Conservation (phyloP, 495 filamentous ascomycete genomes). For the Hypomontagnella monticulosa region DNA sequence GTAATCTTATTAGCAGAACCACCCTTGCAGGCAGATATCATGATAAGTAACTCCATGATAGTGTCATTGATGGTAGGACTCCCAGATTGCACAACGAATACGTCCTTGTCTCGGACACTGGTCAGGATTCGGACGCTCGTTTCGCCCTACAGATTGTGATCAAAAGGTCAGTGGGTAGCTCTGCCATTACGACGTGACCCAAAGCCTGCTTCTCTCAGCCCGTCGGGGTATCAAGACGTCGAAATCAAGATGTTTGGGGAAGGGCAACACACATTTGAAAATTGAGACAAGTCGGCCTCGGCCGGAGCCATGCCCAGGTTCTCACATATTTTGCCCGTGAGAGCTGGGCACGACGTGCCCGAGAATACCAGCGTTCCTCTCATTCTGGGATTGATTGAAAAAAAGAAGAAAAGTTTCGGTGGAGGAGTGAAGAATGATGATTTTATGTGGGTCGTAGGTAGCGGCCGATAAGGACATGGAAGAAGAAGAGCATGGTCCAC, state of each 20-base stretch:
- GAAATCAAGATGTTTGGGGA: constrained; percentile 19
- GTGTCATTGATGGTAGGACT: constrained; percentile 97
- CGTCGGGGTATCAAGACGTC: constrained; percentile 13
- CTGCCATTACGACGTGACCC: constrained; percentile 76
- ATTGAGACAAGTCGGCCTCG: constrained; percentile 67
- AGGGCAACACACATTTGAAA: constrained; percentile 62
- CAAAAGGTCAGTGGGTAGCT: constrained; percentile 81
- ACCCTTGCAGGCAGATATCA: constrained; percentile 98
- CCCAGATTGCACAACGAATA: constrained; percentile 98
- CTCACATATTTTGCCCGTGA: constrained; percentile 67
- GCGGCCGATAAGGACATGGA: constrained; percentile 25
- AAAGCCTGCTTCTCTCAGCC: constrained; percentile 65
- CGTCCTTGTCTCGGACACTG: constrained; percentile 96
- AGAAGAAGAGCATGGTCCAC: constrained; percentile 13
- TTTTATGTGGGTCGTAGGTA: constrained; percentile 39
- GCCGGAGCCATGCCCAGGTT: constrained; percentile 67
- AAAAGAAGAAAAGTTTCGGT: constrained; percentile 42
- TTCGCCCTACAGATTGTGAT: constrained; percentile 79
- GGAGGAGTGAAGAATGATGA: constrained; percentile 39
- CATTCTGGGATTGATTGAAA: constrained; percentile 53
- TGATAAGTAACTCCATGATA: constrained; percentile 97
- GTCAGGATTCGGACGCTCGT: constrained; percentile 93
- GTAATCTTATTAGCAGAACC: constrained; percentile 98
- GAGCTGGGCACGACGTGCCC: constrained; percentile 64
- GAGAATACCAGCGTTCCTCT: constrained; percentile 66